These are phyloP conservation scores for Emiliania huxleyi DNA, from an alignment of 78 protist species.

Conservation along the genomic window DNA sequence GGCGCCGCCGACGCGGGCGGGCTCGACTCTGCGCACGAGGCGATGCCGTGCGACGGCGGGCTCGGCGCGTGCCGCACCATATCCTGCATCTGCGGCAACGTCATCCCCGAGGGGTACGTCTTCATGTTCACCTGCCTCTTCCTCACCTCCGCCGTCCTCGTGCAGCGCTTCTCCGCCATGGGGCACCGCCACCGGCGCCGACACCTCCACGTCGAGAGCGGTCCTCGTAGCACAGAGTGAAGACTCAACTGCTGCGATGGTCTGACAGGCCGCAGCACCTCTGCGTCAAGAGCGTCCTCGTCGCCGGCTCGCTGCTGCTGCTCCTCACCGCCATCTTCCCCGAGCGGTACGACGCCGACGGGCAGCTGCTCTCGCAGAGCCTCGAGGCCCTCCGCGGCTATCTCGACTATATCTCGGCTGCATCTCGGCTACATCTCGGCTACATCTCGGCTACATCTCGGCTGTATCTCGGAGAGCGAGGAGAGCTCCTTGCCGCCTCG, in stretches of 20 bases:
- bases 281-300: not conserved
- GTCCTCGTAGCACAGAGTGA: not conserved
- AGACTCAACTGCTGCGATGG: no score
- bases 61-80: conserved; percentile 6
- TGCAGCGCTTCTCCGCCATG: not conserved
- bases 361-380: not conserved
- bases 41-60: not conserved
- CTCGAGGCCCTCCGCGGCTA: no score
- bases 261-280: no score
- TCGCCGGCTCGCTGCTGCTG: not conserved
- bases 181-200: not conserved
- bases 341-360: not conserved
- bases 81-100: not conserved
- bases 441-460: no score
- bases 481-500: no score
- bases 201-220: not conserved
- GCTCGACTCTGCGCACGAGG: no score
- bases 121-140: not conserved
- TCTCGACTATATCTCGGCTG: no score
- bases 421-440: no score
- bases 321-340: not conserved
- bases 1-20: not conserved
- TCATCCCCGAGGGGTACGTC: not conserved
- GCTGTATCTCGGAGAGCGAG: no score
- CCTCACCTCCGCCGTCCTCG: not conserved